Evolutionary conservation across 257 asterid genomes (phyloP).

Genomic region (Haberlea rhodopensis): DNA sequence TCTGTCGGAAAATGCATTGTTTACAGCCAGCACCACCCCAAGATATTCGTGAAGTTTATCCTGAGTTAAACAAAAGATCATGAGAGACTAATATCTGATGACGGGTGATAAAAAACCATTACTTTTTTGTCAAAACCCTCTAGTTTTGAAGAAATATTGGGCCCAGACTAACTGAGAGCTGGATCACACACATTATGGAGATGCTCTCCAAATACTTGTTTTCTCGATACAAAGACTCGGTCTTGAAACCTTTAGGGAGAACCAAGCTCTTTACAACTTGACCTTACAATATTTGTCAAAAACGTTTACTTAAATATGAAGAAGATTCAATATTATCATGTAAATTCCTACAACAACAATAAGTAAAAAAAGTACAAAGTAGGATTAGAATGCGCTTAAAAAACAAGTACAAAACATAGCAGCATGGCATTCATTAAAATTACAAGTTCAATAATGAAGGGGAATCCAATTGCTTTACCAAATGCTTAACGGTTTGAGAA

Average conservation of each 20-base stretch:
- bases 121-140: neutral
- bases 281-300: too few relatives aligned
- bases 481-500: constrained; percentile 92
- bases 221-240: too few relatives aligned
- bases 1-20: constrained; percentile 87
- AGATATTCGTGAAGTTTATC: constrained; percentile 95
- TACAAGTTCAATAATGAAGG: constrained; percentile 10
- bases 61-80: constrained; percentile 38
- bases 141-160: neutral
- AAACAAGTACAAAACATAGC: neutral
- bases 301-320: constrained; percentile 10
- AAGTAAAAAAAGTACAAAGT: neutral
- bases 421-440: neutral
- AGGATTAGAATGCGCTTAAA: neutral
- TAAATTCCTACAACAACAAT: constrained; percentile 1
- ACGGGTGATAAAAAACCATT: neutral
- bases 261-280: too few relatives aligned
- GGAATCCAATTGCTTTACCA: constrained; percentile 46
- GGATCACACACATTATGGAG: too few relatives aligned
- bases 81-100: constrained; percentile 13
- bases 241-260: too few relatives aligned
- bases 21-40: constrained; percentile 85
- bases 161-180: neutral
- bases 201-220: too few relatives aligned
- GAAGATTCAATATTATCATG: constrained; percentile 6